These are phyloP conservation scores for Aquilaria yunnanensis DNA, from an alignment of 345 rosid genomes.

Conservation along the genomic window DNA sequence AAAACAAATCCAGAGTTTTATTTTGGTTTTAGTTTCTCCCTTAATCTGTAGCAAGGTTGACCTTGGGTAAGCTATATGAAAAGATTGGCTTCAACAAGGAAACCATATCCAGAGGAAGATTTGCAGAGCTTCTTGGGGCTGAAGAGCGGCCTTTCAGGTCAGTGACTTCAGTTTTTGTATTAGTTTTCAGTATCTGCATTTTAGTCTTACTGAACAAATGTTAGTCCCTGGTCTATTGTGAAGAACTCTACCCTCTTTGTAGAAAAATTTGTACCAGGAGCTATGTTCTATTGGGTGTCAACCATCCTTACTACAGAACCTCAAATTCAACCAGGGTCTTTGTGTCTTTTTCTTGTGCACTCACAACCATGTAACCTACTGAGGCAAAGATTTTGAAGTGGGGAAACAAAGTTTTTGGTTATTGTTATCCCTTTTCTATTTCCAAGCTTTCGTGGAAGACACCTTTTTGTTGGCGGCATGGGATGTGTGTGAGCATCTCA, in stretches of 20 bases:
- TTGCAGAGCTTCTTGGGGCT: conserved; percentile 83
- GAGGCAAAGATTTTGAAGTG: no score
- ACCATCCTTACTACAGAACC: no score
- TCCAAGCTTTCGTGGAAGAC: not conserved
- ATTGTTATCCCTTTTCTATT: no score
- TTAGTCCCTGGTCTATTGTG: no score
- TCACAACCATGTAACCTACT: no score
- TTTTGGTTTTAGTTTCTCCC: conserved; percentile 4
- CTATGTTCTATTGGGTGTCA: not conserved
- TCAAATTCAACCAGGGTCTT: no score
- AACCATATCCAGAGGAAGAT: conserved; percentile 87
- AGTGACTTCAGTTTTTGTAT: conserved; percentile 17
- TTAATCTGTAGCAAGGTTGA: conserved; percentile 59
- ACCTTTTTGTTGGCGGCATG: not conserved
- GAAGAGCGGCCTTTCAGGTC: conserved; percentile 88
- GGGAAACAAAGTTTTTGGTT: no score
- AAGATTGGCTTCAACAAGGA: conserved; percentile 91
- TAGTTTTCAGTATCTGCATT: no score
- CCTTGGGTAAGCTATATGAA: conserved; percentile 76
- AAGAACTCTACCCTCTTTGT: not conserved
- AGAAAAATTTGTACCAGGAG: no score
- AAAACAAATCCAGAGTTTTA: not conserved
- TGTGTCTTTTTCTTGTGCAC: no score
- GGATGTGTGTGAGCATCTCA: not conserved
- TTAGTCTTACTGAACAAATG: no score